Conservation (phyloP, 2,329 filamentous ascomycete species). For the Delphinella strobiligena region DNA sequence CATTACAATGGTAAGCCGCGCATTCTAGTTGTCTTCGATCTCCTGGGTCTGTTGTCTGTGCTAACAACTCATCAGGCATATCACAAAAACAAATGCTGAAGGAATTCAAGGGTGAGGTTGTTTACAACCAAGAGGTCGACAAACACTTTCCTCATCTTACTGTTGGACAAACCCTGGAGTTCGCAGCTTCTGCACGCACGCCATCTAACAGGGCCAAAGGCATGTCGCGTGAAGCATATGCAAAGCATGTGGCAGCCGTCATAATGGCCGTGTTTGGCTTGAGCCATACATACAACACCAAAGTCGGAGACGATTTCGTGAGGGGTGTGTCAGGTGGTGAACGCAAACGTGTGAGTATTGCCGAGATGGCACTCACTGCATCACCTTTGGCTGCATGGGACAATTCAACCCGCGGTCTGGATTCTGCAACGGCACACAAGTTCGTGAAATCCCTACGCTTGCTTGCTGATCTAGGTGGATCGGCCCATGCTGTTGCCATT, state of each 20-base stretch:
- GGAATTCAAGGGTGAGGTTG: conserved; percentile 33
- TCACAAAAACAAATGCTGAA: conserved; percentile 30
- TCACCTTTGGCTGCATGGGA: conserved; percentile 32
- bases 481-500: conserved; percentile 44
- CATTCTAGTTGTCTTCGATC: not conserved
- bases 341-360: conserved; percentile 47
- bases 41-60: too few species aligned
- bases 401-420: conserved; percentile 39
- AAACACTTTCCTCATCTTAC: conserved; percentile 46
- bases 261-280: conserved; percentile 43
- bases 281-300: conserved; percentile 43
- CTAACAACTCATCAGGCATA: conserved; percentile 27
- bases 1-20: conserved; percentile 40
- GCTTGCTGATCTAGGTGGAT: conserved; percentile 37
- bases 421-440: conserved; percentile 46
- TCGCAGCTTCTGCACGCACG: conserved; percentile 41
- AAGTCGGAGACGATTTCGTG: conserved; percentile 46
- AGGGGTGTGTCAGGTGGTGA: conserved; percentile 49
- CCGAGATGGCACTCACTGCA: conserved; percentile 36
- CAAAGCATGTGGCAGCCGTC: conserved; percentile 35
- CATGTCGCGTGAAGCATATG: conserved; percentile 30
- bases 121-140: conserved; percentile 34
- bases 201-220: conserved; percentile 29
- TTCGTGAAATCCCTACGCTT: conserved; percentile 43
- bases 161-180: conserved; percentile 44